phyloP scores from a whole-genome alignment of 257 asterid species.

The Scutellaria baicalensis region DNA sequence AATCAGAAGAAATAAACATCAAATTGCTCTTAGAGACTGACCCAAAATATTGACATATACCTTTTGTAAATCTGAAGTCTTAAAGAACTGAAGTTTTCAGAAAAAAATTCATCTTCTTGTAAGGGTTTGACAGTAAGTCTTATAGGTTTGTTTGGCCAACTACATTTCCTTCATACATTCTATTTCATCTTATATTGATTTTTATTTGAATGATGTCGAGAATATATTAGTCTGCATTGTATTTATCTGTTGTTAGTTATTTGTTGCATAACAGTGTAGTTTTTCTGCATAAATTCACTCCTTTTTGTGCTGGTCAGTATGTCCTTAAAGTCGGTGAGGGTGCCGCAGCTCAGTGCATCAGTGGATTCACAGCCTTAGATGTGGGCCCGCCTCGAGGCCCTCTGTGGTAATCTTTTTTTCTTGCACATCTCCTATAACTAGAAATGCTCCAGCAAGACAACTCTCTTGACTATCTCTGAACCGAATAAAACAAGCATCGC shows the following conservation, averaged over 20 bases:
- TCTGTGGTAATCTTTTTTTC: conserved; percentile 45
- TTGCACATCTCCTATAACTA: not conserved
- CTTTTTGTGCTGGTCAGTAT: conserved; percentile 37
- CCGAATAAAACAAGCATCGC: not conserved
- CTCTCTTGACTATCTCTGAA: not conserved
- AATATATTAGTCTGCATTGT: not conserved
- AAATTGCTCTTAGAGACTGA: too few species aligned
- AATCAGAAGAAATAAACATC: too few species aligned
- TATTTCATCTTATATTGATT: too few species aligned
- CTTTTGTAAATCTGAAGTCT: too few species aligned
- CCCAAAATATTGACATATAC: too few species aligned
- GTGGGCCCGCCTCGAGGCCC: conserved; percentile 90
- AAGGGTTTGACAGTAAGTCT: too few species aligned
- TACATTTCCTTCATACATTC: too few species aligned
- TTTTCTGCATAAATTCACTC: not conserved
- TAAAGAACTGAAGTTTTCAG: too few species aligned
- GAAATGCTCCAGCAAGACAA: not conserved
- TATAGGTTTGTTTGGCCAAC: too few species aligned
- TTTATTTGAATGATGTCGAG: not conserved
- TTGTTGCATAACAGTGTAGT: not conserved
- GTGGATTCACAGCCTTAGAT: conserved; percentile 83
- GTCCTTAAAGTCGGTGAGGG: conserved; percentile 73
- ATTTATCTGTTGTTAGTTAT: not conserved
- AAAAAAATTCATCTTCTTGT: too few species aligned
- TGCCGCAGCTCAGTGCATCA: conserved; percentile 68